Evolutionary conservation across 1,284 basidiomycete species (phyloP).

Genomic region (Marasmius oreades): DNA sequence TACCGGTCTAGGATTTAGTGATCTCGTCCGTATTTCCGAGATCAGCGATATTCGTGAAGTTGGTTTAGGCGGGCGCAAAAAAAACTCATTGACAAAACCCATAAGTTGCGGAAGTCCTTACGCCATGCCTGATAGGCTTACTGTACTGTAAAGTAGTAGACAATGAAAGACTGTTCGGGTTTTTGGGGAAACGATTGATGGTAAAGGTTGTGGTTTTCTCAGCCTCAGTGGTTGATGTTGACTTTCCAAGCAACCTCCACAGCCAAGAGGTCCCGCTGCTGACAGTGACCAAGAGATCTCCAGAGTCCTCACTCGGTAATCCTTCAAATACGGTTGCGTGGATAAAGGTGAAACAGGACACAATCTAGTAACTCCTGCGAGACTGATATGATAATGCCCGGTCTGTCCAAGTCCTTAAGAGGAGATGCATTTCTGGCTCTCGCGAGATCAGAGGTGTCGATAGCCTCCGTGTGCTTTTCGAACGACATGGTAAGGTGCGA

Average conservation of each 20-base stretch:
- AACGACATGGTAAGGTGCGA: constrained; percentile 20
- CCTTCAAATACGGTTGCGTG: constrained; percentile 32
- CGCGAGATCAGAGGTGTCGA: constrained; percentile 30
- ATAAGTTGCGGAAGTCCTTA: constrained; percentile 51
- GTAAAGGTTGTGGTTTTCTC: constrained; percentile 48
- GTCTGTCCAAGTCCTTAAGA: constrained; percentile 58
- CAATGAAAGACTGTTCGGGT: constrained; percentile 56
- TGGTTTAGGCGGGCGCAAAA: constrained; percentile 66
- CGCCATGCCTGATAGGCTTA: constrained; percentile 38
- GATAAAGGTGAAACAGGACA: background rate
- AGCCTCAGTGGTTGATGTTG: constrained; percentile 30
- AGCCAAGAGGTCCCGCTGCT: constrained; percentile 52
- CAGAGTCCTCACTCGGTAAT: constrained; percentile 53
- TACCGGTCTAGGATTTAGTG: no score
- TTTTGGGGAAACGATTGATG: constrained; percentile 58
- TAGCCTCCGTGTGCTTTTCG: constrained; percentile 35
- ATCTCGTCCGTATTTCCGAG: constrained; percentile 81
- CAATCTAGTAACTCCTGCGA: constrained; percentile 52
- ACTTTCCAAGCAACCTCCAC: constrained; percentile 56
- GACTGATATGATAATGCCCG: constrained; percentile 48
- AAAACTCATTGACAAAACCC: constrained; percentile 59
- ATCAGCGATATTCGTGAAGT: constrained; percentile 62
- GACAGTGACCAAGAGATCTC: constrained; percentile 35
- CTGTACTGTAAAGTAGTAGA: constrained; percentile 69
- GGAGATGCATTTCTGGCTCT: constrained; percentile 51